Percentiles rank a stretch among this genome's conserved stretches.
phyloP scores from a whole-genome alignment of 2,329 filamentous ascomycete species.

The Dothideomycetidae sp. region DNA sequence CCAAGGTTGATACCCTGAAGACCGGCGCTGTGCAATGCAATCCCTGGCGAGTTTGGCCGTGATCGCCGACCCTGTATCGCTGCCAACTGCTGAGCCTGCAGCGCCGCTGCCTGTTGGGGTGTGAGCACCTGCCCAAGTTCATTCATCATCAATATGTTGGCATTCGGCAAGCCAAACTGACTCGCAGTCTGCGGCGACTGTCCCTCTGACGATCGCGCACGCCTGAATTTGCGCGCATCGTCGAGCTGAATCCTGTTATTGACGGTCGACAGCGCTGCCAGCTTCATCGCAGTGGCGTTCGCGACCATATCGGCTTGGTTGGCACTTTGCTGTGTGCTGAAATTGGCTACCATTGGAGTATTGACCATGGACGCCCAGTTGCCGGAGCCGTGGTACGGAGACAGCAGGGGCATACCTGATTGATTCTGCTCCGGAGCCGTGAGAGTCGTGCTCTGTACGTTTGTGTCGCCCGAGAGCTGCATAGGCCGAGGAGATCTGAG shows the following conservation, averaged over 20 bases:
- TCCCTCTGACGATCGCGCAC: conserved; percentile 76
- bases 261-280: conserved; percentile 89
- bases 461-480: conserved; percentile 49
- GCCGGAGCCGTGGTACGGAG: conserved; percentile 67
- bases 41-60: conserved; percentile 75
- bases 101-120: conserved; percentile 36
- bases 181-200: conserved; percentile 41
- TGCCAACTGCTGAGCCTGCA: conserved; percentile 64
- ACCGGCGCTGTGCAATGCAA: conserved; percentile 53
- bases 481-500: conserved; percentile 68
- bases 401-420: conserved; percentile 68
- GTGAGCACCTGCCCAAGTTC: conserved; percentile 79
- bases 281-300: conserved; percentile 97
- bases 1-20: conserved; percentile 52
- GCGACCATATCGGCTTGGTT: conserved; percentile 94
- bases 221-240: conserved; percentile 90
- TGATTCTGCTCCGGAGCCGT: conserved; percentile 51
- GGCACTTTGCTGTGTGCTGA: conserved; percentile 42
- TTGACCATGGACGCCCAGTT: conserved; percentile 99
- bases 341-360: conserved; percentile 86
- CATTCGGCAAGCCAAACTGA: conserved; percentile 46
- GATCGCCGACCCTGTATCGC: conserved; percentile 69
- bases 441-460: conserved; percentile 73
- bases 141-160: conserved; percentile 78
- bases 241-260: conserved; percentile 97